These are phyloP conservation scores for Candida argentea DNA, from an alignment of 805 yeast genomes.

Conservation along the genomic window DNA sequence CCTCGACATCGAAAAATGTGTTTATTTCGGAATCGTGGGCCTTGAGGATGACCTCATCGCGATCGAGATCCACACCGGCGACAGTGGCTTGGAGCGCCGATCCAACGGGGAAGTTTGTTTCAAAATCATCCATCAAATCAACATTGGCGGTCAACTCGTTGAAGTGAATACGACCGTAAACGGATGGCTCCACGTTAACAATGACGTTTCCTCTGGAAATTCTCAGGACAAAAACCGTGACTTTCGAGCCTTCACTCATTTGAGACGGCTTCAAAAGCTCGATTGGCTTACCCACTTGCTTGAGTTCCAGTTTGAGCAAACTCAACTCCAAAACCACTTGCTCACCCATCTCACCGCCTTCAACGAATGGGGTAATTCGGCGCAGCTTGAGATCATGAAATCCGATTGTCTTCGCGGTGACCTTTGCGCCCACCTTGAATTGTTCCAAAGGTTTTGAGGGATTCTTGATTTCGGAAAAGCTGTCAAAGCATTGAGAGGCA, in stretches of 20 bases:
- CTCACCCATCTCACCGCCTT: slow-evolving; percentile 42
- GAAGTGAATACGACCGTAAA: slow-evolving; percentile 56
- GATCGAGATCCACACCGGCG: slow-evolving; percentile 41
- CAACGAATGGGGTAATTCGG: slow-evolving; percentile 54
- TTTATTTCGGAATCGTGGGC: slow-evolving; percentile 36
- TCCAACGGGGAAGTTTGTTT: slow-evolving; percentile 60
- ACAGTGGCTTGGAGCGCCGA: slow-evolving; percentile 54
- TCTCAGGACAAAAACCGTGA: slow-evolving; percentile 58
- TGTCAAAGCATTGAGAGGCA: slow-evolving; percentile 55
- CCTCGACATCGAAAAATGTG: slow-evolving; percentile 38
- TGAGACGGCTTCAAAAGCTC: slow-evolving; percentile 28
- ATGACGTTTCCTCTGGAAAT: slow-evolving; percentile 49
- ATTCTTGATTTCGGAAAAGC: slow-evolving; percentile 45
- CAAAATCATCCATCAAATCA: slow-evolving; percentile 35
- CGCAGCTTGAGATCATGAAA: slow-evolving; percentile 63
- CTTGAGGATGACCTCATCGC: slow-evolving; percentile 38
- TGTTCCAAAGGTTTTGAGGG: slow-evolving; percentile 45
- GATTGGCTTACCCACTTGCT: slow-evolving; percentile 13
- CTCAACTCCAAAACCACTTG: slow-evolving; percentile 57
- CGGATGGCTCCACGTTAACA: slow-evolving; percentile 59
- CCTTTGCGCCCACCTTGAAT: slow-evolving; percentile 46
- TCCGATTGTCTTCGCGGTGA: slow-evolving; percentile 66
- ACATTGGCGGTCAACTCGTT: slow-evolving; percentile 53
- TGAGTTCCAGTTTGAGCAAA: slow-evolving; percentile 34
- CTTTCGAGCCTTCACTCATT: slow-evolving; percentile 39